Conservation (phyloP, 352 stramenopile species). For the Globisporangium spiculum region DNA sequence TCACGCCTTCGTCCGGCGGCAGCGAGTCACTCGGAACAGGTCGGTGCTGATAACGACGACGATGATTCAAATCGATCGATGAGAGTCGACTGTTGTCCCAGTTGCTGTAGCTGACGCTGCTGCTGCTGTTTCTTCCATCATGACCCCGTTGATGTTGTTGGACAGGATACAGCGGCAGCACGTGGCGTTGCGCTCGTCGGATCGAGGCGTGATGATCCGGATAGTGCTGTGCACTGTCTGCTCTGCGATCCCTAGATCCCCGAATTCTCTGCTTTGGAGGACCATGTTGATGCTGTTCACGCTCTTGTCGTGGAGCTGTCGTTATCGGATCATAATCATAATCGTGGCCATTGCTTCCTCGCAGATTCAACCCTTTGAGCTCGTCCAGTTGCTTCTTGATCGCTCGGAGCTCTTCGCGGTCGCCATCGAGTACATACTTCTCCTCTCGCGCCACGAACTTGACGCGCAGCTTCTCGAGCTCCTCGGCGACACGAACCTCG, state of each 20-base stretch:
- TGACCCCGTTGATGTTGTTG: neutral
- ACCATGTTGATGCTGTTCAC: neutral
- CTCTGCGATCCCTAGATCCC: neutral
- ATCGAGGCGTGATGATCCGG: neutral
- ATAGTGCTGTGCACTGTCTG: neutral
- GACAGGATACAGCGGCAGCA: neutral
- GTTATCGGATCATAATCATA: neutral
- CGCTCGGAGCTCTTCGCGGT: slow-evolving; percentile 71
- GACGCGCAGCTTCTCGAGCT: slow-evolving; percentile 76
- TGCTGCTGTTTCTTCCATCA: neutral
- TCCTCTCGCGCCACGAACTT: slow-evolving; percentile 82
- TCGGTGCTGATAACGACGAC: neutral
- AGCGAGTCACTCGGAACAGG: neutral
- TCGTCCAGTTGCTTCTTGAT: slow-evolving; percentile 84
- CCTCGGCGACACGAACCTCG: slow-evolving; percentile 51
- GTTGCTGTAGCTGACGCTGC: neutral
- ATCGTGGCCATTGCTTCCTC: neutral
- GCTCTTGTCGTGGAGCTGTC: neutral
- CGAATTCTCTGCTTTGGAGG: neutral
- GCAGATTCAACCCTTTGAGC: slow-evolving; percentile 49
- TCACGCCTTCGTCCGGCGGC: neutral
- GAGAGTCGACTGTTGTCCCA: slow-evolving; percentile 1
- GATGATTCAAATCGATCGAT: neutral
- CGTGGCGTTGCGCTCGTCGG: neutral
- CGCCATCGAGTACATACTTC: slow-evolving; percentile 72